Conservation (phyloP, 1,139 yeast genomes). For the Suhomyces bokatorum region DNA sequence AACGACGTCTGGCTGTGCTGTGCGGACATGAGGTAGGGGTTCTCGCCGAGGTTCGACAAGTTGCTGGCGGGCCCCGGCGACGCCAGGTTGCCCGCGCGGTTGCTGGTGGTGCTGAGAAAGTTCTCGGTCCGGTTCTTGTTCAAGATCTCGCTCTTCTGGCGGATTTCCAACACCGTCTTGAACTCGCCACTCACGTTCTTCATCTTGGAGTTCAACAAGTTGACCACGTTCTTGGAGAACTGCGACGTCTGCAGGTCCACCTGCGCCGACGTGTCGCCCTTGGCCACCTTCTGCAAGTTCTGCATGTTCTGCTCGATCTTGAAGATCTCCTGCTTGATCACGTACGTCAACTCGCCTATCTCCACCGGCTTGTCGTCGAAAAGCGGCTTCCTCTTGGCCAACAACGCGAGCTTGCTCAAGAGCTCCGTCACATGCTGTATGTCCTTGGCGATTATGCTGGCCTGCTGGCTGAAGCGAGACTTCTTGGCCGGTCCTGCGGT, state of each 20-base stretch:
- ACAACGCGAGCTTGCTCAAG: conserved; percentile 72
- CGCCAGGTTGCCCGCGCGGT: conserved; percentile 27
- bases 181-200: conserved; percentile 92
- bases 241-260: conserved; percentile 61
- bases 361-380: conserved; percentile 95
- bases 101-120: conserved; percentile 57
- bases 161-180: conserved; percentile 78
- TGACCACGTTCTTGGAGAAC: conserved; percentile 85
- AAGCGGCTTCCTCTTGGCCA: conserved; percentile 89
- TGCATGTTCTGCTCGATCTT: conserved; percentile 78
- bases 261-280: conserved; percentile 47
- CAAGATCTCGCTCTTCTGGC: conserved; percentile 83
- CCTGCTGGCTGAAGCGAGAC: conserved; percentile 77
- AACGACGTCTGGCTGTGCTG: conserved; percentile 18
- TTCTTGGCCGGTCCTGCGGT: conserved; percentile 31
- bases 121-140: conserved; percentile 84
- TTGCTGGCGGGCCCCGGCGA: conserved; percentile 29
- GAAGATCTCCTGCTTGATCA: conserved; percentile 90
- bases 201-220: conserved; percentile 81
- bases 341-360: conserved; percentile 87
- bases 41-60: conserved; percentile 34
- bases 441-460: conserved; percentile 83
- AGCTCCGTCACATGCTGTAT: conserved; percentile 86
- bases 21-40: conserved; percentile 40
- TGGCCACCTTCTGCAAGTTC: conserved; percentile 56